Conservation (phyloP, 1,139 yeast genomes). For the Yamadazyma blattariae region DNA sequence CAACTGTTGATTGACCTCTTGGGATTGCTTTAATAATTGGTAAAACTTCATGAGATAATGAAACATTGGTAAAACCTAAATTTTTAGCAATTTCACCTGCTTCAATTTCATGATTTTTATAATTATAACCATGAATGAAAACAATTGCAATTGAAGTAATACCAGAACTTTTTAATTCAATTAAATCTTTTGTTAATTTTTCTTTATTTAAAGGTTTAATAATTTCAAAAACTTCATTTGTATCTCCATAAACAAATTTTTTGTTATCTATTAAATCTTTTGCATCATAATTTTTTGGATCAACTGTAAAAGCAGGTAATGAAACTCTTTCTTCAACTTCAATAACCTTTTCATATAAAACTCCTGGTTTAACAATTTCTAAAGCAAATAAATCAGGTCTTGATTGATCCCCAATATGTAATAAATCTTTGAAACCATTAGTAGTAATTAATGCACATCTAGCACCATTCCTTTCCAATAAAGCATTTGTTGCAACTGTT, state of each 20-base stretch:
- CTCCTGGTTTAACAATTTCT: slow-evolving; percentile 54
- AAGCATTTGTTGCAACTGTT: slow-evolving; percentile 77
- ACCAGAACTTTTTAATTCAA: slow-evolving; percentile 48
- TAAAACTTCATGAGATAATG: slow-evolving; percentile 62
- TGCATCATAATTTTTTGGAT: slow-evolving; percentile 38
- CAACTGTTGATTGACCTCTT: slow-evolving; percentile 70
- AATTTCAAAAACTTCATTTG: slow-evolving; percentile 63
- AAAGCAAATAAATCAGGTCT: slow-evolving; percentile 69
- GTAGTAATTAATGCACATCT: slow-evolving; percentile 62
- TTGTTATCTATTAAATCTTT: slow-evolving; percentile 16
- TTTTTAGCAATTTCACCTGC: slow-evolving; percentile 57
- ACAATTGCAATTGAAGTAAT: slow-evolving; percentile 66
- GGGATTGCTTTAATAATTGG: slow-evolving; percentile 75
- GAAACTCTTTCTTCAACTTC: slow-evolving; percentile 76
- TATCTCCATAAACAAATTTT: slow-evolving; percentile 42
- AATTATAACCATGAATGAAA: slow-evolving; percentile 67
- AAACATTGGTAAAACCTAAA: slow-evolving; percentile 55
- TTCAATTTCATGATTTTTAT: slow-evolving; percentile 58
- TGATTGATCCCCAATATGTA: slow-evolving; percentile 69
- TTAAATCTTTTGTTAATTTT: slow-evolving; percentile 37
- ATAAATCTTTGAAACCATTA: slow-evolving; percentile 62
- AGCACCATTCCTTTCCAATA: slow-evolving; percentile 67
- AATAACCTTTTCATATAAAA: slow-evolving; percentile 59
- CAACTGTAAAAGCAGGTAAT: slow-evolving; percentile 62
- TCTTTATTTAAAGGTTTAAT: slow-evolving; percentile 45